Conservation (phyloP, 352 stramenopile genomes). For the Halophytophthora polymorphica region DNA sequence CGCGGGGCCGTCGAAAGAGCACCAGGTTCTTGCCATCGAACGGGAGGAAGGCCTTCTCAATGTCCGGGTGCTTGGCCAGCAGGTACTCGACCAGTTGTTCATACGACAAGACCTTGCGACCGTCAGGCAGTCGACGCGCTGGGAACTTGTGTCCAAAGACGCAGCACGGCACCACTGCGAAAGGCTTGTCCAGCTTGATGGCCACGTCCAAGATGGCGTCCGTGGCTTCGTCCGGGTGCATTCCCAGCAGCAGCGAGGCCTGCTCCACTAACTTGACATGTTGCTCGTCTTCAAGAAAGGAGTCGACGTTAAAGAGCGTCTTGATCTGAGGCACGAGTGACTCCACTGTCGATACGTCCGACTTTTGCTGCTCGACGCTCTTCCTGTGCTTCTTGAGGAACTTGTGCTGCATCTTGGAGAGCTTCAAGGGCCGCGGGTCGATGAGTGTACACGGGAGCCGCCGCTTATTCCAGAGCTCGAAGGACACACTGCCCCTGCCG, state of each 20-base stretch:
- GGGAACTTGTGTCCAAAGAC: conserved; percentile 93
- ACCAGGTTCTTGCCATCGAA: conserved; percentile 87
- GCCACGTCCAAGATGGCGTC: conserved; percentile 93
- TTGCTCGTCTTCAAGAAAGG: conserved; percentile 42
- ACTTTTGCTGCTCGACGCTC: conserved; percentile 16
- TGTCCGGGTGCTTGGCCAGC: conserved; percentile 53
- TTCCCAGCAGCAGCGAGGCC: conserved; percentile 86
- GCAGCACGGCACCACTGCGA: conserved; percentile 96
- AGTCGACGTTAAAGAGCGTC: conserved; percentile 62
- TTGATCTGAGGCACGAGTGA: conserved; percentile 60
- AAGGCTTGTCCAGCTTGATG: conserved; percentile 88
- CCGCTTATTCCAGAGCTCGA: conserved; percentile 86
- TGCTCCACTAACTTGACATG: conserved; percentile 59
- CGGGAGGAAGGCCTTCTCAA: conserved; percentile 60
- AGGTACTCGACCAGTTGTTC: conserved; percentile 81
- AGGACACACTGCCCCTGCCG: conserved; percentile 74
- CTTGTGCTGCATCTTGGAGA: conserved; percentile 69
- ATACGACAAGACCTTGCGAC: conserved; percentile 67
- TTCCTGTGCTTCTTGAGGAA: conserved; percentile 64
- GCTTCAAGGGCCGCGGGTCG: conserved; percentile 77
- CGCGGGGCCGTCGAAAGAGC: conserved; percentile 40
- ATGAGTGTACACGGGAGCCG: conserved; percentile 66
- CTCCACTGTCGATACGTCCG: conserved; percentile 12
- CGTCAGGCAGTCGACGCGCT: conserved; percentile 38
- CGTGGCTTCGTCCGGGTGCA: conserved; percentile 95